Evolutionary conservation across 2,329 filamentous ascomycete species (phyloP).

Genomic region (Pseudopithomyces chartarum): DNA sequence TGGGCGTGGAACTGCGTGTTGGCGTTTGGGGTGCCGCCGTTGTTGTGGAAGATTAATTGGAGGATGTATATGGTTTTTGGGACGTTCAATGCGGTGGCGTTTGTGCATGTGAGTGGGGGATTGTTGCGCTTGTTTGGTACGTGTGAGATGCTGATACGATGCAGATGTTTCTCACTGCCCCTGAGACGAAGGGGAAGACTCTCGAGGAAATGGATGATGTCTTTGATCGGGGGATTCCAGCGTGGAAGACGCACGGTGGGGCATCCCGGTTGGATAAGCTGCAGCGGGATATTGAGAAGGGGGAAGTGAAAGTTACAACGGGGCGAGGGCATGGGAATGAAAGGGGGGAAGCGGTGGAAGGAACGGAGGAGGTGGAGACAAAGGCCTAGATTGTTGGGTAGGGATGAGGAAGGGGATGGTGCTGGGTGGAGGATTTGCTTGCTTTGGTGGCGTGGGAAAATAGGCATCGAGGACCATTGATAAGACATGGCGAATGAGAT

Average conservation of each 20-base stretch:
- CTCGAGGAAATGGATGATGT: slow-evolving; percentile 50
- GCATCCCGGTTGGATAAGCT: slow-evolving; percentile 43
- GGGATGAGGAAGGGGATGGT: too few species aligned
- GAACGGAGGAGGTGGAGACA: neutral
- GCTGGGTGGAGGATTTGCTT: too few species aligned
- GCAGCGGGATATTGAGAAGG: slow-evolving; percentile 43
- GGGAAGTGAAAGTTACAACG: slow-evolving; percentile 34
- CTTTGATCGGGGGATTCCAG: slow-evolving; percentile 43
- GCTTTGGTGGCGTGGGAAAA: too few species aligned
- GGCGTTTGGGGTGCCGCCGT: slow-evolving; percentile 48
- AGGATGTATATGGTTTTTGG: slow-evolving; percentile 51
- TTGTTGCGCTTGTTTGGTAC: too few species aligned
- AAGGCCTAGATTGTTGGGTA: too few species aligned
- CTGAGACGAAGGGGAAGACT: slow-evolving; percentile 48
- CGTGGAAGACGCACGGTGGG: slow-evolving; percentile 38
- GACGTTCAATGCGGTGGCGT: slow-evolving; percentile 44
- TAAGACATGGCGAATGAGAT: too few species aligned
- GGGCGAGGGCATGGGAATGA: too few species aligned
- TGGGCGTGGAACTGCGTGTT: slow-evolving; percentile 49
- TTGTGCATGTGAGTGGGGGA: slow-evolving; percentile 36
- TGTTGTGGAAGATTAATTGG: slow-evolving; percentile 49
- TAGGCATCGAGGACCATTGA: too few species aligned
- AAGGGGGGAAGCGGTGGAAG: too few species aligned
- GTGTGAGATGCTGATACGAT: neutral
- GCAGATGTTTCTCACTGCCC: slow-evolving; percentile 45